Conservation (phyloP, 23 red algal genomes). For the Gracilaria caudata region DNA sequence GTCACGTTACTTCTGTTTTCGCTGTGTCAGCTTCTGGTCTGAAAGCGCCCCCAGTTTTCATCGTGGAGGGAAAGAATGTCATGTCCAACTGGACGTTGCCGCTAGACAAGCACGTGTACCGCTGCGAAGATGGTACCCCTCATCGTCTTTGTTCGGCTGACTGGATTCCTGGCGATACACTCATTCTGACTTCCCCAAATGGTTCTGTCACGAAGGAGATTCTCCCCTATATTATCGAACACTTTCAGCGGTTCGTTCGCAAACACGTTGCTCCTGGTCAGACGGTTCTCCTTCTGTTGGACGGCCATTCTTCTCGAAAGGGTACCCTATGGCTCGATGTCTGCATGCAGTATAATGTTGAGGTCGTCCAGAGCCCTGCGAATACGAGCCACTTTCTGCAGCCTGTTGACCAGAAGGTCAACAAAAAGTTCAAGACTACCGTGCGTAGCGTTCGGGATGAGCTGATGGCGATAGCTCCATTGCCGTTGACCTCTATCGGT, state of each 20-base stretch:
- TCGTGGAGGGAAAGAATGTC: background rate
- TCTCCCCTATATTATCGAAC: background rate
- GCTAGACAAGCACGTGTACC: background rate
- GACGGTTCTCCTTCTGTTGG: background rate
- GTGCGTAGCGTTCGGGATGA: background rate
- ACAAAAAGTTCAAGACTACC: slow-evolving; percentile 20
- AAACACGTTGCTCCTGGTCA: background rate
- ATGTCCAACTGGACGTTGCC: background rate
- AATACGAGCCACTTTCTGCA: slow-evolving; percentile 33
- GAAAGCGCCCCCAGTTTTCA: background rate
- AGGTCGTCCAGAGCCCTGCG: background rate
- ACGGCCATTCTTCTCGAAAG: background rate
- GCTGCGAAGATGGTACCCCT: background rate
- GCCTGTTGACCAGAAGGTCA: background rate
- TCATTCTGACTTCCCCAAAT: background rate
- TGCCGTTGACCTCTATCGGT: background rate
- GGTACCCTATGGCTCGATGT: background rate
- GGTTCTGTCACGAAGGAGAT: background rate
- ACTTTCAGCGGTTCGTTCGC: background rate
- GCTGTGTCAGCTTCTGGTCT: background rate
- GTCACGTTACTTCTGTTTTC: background rate
- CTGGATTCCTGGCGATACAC: slow-evolving; percentile 8
- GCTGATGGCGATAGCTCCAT: background rate
- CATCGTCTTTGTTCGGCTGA: background rate
- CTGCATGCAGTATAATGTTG: background rate